phyloP scores from a whole-genome alignment of 2,329 filamentous ascomycete species.

The Botrytis paeoniae region DNA sequence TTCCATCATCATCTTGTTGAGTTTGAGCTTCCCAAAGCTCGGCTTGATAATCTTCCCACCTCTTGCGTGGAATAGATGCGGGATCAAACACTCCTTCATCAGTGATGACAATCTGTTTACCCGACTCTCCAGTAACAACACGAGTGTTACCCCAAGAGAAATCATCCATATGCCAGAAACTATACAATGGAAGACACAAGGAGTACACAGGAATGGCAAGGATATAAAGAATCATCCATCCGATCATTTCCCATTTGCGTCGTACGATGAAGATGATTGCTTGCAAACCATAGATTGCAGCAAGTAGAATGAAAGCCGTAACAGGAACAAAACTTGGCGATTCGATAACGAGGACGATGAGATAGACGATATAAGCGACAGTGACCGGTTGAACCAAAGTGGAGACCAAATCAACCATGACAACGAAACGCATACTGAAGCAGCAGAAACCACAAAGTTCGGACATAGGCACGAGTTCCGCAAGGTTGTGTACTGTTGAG shows the following conservation, averaged over 20 bases:
- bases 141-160: slow-evolving; percentile 99
- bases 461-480: slow-evolving; percentile 88
- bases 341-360: slow-evolving; percentile 70
- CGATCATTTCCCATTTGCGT: slow-evolving; percentile 99
- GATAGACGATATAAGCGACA: slow-evolving; percentile 82
- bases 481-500: slow-evolving; percentile 95
- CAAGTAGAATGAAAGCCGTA: slow-evolving; percentile 85
- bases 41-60: slow-evolving; percentile 98
- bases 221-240: slow-evolving; percentile 98
- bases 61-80: slow-evolving; percentile 88
- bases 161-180: slow-evolving; percentile 99
- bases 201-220: slow-evolving; percentile 88
- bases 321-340: slow-evolving; percentile 68
- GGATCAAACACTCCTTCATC: slow-evolving; percentile 99
- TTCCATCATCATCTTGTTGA: slow-evolving; percentile 73
- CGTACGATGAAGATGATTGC: slow-evolving; percentile 95
- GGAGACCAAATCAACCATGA: slow-evolving; percentile 89
- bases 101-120: slow-evolving; percentile 86
- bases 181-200: slow-evolving; percentile 83
- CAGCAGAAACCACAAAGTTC: slow-evolving; percentile 99
- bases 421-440: slow-evolving; percentile 98
- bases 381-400: slow-evolving; percentile 91
- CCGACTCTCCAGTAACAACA: slow-evolving; percentile 90
- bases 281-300: slow-evolving; percentile 95
- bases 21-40: slow-evolving; percentile 92